Evolutionary conservation across 2,329 filamentous ascomycete species (phyloP).

Genomic region (Pseudogymnoascus sp.): DNA sequence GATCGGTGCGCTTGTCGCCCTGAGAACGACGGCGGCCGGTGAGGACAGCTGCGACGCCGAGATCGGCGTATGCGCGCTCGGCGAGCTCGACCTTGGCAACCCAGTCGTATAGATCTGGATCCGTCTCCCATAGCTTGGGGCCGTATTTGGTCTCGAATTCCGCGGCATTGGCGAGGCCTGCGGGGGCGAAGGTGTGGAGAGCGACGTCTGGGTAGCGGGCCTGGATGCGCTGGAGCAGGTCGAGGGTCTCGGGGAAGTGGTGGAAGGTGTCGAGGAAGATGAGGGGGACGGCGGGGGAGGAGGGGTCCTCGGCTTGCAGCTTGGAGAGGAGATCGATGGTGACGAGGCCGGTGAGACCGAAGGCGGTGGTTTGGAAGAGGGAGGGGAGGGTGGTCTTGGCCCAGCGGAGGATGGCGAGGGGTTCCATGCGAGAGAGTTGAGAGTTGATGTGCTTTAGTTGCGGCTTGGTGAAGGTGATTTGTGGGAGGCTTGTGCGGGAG

Average conservation of each 20-base stretch:
- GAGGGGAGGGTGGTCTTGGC: constrained; percentile 83
- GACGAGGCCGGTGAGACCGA: constrained; percentile 71
- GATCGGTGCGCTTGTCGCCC: constrained; percentile 81
- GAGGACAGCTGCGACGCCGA: constrained; percentile 81
- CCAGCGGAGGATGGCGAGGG: constrained; percentile 88
- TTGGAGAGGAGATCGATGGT: constrained; percentile 81
- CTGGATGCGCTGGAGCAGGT: constrained; percentile 65
- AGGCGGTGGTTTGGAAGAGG: constrained; percentile 79
- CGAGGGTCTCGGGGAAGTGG: constrained; percentile 70
- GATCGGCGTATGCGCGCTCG: constrained; percentile 78
- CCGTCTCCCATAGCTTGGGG: constrained; percentile 71
- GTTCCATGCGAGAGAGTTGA: constrained; percentile 78
- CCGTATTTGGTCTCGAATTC: constrained; percentile 82
- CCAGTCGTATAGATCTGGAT: constrained; percentile 91
- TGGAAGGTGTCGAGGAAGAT: constrained; percentile 81
- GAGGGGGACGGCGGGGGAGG: constrained; percentile 51
- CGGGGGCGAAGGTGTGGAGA: constrained; percentile 85
- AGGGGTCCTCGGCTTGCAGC: constrained; percentile 54
- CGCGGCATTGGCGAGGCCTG: constrained; percentile 59
- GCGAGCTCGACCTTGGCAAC: constrained; percentile 96
- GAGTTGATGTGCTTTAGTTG: constrained; percentile 88
- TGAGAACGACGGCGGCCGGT: constrained; percentile 89
- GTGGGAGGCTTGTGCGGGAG: constrained; percentile 55
- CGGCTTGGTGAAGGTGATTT: constrained; percentile 75
- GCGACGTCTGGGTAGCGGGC: constrained; percentile 68